phyloP scores from a whole-genome alignment of 2,329 filamentous ascomycete species.

The Gnomoniopsis smithogilvyi region DNA sequence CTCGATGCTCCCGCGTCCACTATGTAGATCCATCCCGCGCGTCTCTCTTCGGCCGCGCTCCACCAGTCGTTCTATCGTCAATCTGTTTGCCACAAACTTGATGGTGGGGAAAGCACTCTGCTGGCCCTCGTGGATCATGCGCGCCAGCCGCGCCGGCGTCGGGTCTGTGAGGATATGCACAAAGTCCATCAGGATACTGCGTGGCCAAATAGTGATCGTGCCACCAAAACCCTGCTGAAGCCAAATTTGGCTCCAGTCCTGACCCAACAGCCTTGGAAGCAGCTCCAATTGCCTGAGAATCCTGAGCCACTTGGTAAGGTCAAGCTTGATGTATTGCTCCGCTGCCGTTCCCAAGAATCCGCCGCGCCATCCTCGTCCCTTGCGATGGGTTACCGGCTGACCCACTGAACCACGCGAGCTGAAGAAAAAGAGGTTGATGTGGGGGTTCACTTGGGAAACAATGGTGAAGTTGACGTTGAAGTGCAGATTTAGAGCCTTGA shows the following conservation, averaged over 20 bases:
- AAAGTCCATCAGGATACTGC: constrained; percentile 75
- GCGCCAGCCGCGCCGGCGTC: constrained; percentile 66
- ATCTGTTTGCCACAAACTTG: constrained; percentile 83
- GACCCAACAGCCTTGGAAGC: constrained; percentile 81
- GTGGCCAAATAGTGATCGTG: constrained; percentile 95
- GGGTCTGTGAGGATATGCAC: constrained; percentile 84
- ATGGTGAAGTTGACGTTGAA: constrained; percentile 99
- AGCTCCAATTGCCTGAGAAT: constrained; percentile 90
- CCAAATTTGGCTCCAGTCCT: constrained; percentile 97
- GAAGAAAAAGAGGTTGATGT: constrained; percentile 99
- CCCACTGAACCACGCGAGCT: constrained; percentile 89
- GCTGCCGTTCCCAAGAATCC: constrained; percentile 89
- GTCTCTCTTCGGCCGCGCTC: constrained; percentile 56
- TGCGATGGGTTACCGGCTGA: constrained; percentile 88
- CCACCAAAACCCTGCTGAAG: constrained; percentile 84
- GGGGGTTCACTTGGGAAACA: constrained; percentile 84
- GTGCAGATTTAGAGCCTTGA: constrained; percentile 90
- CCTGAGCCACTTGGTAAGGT: constrained; percentile 96
- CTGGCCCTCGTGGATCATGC: constrained; percentile 89
- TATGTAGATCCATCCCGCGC: constrained; percentile 34
- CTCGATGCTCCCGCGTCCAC: constrained; percentile 48
- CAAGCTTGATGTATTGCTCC: constrained; percentile 94
- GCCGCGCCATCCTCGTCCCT: constrained; percentile 91
- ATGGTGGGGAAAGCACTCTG: constrained; percentile 88
- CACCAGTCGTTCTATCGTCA: constrained; percentile 75